Percentiles rank a stretch among this genome's conserved stretches.
These are phyloP conservation scores for Fusarium sp. DNA, from an alignment of 2,329 filamentous ascomycete genomes.

Conservation along the genomic window DNA sequence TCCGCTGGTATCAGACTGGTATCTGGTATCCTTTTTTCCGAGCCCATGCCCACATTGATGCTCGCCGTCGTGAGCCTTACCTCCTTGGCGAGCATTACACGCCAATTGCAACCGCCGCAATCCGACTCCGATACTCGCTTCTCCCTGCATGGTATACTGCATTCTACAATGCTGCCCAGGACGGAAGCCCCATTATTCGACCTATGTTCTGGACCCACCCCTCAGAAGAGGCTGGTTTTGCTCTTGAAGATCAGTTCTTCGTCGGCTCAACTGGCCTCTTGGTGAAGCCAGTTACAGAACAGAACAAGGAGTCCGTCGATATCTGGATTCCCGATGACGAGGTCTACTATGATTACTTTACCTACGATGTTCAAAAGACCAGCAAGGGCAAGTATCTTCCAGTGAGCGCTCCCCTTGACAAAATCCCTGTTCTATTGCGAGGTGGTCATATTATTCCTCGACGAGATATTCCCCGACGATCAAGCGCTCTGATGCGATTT, in stretches of 20 bases:
- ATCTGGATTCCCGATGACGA: constrained; percentile 91
- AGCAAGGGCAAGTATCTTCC: constrained; percentile 75
- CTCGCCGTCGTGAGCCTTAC: constrained; percentile 93
- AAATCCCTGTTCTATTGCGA: constrained; percentile 89
- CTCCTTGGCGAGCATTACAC: constrained; percentile 85
- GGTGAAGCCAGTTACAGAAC: constrained; percentile 87
- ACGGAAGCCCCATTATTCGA: constrained; percentile 86
- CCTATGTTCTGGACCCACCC: constrained; percentile 96
- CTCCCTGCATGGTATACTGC: constrained; percentile 97
- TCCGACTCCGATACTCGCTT: constrained; percentile 88
- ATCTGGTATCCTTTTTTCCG: constrained; percentile 99
- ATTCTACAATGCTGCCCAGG: constrained; percentile 86
- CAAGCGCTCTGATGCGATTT: constrained; percentile 87
- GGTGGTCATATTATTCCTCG: constrained; percentile 92
- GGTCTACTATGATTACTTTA: constrained; percentile 95
- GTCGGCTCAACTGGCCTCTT: constrained; percentile 87
- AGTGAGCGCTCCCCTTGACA: constrained; percentile 81
- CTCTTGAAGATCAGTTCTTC: constrained; percentile 92
- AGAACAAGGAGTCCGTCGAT: constrained; percentile 76
- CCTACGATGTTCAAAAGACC: constrained; percentile 77
- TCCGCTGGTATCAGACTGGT: constrained; percentile 95
- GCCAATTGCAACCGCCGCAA: constrained; percentile 84
- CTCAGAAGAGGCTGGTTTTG: constrained; percentile 84
- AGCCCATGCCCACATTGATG: constrained; percentile 95
- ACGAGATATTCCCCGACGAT: constrained; percentile 86